These are phyloP conservation scores for Lactarius trivialis DNA, from an alignment of 768 basidiomycete genomes.

Conservation along the genomic window DNA sequence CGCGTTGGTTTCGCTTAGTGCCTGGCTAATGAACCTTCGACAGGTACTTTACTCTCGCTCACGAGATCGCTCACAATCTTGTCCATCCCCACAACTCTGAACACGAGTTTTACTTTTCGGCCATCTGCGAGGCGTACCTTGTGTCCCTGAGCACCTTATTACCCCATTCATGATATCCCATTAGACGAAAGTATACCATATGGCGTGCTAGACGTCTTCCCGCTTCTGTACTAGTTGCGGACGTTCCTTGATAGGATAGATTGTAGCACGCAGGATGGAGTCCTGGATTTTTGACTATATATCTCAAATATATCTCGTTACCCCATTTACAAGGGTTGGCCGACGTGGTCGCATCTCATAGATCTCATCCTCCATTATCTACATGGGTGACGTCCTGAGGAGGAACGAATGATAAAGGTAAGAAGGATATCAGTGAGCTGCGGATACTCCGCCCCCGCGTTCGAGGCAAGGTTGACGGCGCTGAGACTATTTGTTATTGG, in stretches of 20 bases:
- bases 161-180: background rate
- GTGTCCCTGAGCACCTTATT: conserved; percentile 29
- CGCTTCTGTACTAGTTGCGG: background rate
- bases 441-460: background rate
- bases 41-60: conserved; percentile 89
- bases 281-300: background rate
- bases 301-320: background rate
- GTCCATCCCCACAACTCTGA: conserved; percentile 83
- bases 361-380: too few species aligned
- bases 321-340: background rate
- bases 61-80: conserved; percentile 90
- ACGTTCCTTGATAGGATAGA: background rate
- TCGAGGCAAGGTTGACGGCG: background rate
- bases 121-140: conserved; percentile 71
- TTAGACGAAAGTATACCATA: background rate
- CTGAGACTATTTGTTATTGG: background rate
- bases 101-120: conserved; percentile 92
- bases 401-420: background rate
- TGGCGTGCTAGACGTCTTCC: background rate
- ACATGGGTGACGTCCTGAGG: background rate
- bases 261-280: background rate
- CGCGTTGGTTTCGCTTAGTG: background rate
- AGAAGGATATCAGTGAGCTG: background rate
- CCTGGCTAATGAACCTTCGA: background rate
- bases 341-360: too few species aligned